phyloP scores from a whole-genome alignment of 202 grass and related monocot genomes.

The Carex arenaria region DNA sequence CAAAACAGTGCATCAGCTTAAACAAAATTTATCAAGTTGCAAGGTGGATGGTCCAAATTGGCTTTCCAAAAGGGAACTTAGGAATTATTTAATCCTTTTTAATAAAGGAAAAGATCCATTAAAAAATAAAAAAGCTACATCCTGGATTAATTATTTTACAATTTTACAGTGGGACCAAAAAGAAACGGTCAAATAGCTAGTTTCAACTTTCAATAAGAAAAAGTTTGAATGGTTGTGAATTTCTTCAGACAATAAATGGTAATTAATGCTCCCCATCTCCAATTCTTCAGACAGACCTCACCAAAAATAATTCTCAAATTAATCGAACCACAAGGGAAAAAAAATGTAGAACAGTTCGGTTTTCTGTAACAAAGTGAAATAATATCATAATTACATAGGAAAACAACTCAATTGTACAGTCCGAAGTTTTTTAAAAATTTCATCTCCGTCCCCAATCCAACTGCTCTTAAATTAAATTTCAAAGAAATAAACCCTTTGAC shows the following conservation, averaged over 20 bases:
- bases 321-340: background rate
- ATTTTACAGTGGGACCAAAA: background rate
- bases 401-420: background rate
- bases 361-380: background rate
- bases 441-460: background rate
- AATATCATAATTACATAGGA: background rate
- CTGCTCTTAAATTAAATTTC: background rate
- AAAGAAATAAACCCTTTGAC: background rate
- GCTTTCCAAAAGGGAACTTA: background rate
- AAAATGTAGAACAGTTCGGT: background rate
- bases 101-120: background rate
- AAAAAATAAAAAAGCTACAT: background rate
- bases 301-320: background rate
- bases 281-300: background rate
- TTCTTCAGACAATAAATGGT: slow-evolving; percentile 15
- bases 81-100: background rate
- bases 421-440: background rate
- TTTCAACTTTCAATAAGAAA: background rate
- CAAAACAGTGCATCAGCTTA: background rate
- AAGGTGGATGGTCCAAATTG: background rate
- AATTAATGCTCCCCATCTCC: background rate
- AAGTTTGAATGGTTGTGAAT: slow-evolving; percentile 13
- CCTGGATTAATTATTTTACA: background rate
- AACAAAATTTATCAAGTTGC: background rate
- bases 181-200: background rate